Evolutionary conservation across 164 flowering plant genomes (phyloP), one percentile per base, ranked within the genome.

Genomic region (Stephania cephalantha): DNA sequence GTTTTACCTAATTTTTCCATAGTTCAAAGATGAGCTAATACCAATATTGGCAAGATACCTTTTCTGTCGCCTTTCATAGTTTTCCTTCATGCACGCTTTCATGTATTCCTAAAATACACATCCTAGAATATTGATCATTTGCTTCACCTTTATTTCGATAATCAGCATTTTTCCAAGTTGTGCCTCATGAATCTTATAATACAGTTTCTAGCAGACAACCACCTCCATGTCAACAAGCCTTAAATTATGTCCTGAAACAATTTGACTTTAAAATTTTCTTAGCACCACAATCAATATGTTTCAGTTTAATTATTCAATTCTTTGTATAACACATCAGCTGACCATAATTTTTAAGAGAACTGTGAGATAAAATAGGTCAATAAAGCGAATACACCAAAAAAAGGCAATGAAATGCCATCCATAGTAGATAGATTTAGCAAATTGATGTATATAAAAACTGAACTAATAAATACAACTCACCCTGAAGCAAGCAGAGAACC

Each of bases 401-500:
- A 48, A 31, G 15, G 46, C 17, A 52, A 8, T 13, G 13, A 61
- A 48, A 50, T 10, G 68, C 17, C 3, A 29, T 31, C 45, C 35
- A 30, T 5, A 50, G 17, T 29, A 48, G 5, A 50, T 17, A 45
- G 68, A 20, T 61, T 35, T 7, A 61, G 9, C 20, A n/a, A 61
- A 61, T 61, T 17, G 9, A 22, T 9, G 20, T 61, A 61, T 18
- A 6, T 44, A 22, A 17, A 35, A 69, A 69, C n/a, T 69, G 22
- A 8, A 35, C 44, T 68, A 4, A 70, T 2, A 52, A 30, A 73
- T 11, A 61, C 9, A 50, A 82, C 98, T 53, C 76, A 95, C 99
- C 99, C 99, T 66, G 99, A 91, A 72, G 99, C 99, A 81, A 95
- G 91, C 76, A 95, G 91, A 42, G 96, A 90, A 67, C 97, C 97